phyloP scores from a whole-genome alignment of 2,329 filamentous ascomycete species.

The Cladophialophora chaetospira region DNA sequence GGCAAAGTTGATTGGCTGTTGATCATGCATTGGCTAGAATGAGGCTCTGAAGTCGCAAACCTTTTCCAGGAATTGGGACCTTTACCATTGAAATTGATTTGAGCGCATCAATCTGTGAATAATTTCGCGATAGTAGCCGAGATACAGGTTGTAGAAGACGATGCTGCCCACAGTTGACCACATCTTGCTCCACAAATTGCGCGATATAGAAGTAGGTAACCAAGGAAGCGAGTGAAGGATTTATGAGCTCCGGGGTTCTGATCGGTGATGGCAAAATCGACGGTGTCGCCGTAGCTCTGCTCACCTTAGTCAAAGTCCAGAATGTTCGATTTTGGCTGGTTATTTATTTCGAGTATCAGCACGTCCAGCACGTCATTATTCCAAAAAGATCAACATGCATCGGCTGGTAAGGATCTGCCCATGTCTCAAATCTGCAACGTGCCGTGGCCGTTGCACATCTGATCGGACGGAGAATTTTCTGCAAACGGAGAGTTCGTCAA shows the following conservation, averaged over 20 bases:
- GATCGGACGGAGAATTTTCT: conserved; percentile 15
- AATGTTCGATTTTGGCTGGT: conserved; percentile 17
- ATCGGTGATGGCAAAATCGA: not conserved
- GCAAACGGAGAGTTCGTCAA: conserved; percentile 1
- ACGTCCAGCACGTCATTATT: not conserved
- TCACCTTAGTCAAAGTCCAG: conserved; percentile 16
- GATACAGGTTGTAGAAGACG: too few species aligned
- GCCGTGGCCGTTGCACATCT: not conserved
- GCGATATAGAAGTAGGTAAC: conserved; percentile 9
- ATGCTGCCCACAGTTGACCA: too few species aligned
- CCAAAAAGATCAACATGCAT: too few species aligned
- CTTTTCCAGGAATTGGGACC: not conserved
- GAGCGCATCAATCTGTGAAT: not conserved
- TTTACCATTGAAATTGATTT: too few species aligned
- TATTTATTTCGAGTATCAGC: not conserved
- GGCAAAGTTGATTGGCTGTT: conserved; percentile 15
- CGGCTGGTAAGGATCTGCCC: conserved; percentile 10
- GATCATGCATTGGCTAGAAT: not conserved
- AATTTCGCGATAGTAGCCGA: too few species aligned
- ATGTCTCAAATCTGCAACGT: conserved; percentile 11
- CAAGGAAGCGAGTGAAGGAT: not conserved
- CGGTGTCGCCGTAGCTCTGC: not conserved
- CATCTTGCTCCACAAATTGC: too few species aligned
- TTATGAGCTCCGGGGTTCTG: not conserved
- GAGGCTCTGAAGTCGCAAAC: not conserved